These are phyloP conservation scores for Arthroderma sp. DNA, from an alignment of 2,329 filamentous ascomycete species.

Conservation along the genomic window DNA sequence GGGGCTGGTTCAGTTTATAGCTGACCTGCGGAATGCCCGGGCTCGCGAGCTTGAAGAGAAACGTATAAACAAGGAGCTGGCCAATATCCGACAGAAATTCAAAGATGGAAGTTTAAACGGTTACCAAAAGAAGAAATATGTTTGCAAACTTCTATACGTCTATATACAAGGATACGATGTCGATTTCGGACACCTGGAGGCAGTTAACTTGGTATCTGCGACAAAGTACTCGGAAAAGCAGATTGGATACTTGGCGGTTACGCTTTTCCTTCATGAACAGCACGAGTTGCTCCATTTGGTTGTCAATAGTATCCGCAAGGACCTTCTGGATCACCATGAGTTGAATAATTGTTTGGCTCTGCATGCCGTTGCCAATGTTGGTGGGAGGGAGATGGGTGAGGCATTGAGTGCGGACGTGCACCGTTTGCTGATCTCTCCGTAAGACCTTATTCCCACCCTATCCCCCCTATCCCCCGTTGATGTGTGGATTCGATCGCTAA, in stretches of 20 bases:
- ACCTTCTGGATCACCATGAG: conserved; percentile 87
- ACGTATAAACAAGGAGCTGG: conserved; percentile 97
- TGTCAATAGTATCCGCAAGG: conserved; percentile 96
- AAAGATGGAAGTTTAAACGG: conserved; percentile 88
- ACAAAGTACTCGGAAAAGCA: conserved; percentile 98
- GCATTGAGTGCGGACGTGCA: conserved; percentile 86
- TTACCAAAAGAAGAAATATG: conserved; percentile 99
- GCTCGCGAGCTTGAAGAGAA: conserved; percentile 96
- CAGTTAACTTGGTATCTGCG: conserved; percentile 92
- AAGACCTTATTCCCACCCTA: conserved; percentile 26
- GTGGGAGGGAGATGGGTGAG: conserved; percentile 93
- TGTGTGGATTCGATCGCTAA: background rate
- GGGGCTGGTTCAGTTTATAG: conserved; percentile 95
- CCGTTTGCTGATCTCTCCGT: conserved; percentile 86
- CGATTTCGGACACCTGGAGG: conserved; percentile 96
- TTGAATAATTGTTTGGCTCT: conserved; percentile 92
- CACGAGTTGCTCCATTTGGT: conserved; percentile 93
- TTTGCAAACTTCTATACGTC: conserved; percentile 98
- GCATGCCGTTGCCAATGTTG: conserved; percentile 96
- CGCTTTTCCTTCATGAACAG: conserved; percentile 89
- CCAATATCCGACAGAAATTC: conserved; percentile 97
- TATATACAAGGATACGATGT: conserved; percentile 99
- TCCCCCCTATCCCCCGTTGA: background rate
- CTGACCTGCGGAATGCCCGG: conserved; percentile 85
- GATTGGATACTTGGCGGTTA: conserved; percentile 96